A percentile compares a stretch with the other conserved stretches of the same genome.
These are phyloP conservation scores for Lachnellula hyalina DNA, from an alignment of 2,329 filamentous ascomycete genomes.

Conservation along the genomic window DNA sequence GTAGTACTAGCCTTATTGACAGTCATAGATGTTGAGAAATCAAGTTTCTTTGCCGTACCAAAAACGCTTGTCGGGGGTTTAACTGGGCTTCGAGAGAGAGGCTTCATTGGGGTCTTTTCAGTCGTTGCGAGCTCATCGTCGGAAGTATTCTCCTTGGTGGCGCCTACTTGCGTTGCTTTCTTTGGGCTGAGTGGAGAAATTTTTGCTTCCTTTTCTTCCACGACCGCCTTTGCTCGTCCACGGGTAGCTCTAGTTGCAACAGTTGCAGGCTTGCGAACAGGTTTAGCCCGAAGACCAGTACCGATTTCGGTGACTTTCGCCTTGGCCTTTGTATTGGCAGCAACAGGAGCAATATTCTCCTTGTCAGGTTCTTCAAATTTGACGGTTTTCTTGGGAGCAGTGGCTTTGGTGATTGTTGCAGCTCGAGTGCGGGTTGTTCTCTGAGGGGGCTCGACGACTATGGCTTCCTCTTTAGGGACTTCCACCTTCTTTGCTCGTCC, in stretches of 20 bases:
- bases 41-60: constrained; percentile 32
- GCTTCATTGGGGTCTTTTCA: constrained; percentile 46
- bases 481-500: constrained; percentile 28
- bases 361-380: constrained; percentile 59
- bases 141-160: constrained; percentile 41
- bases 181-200: constrained; percentile 57
- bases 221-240: constrained; percentile 27
- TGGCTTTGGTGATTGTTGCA: constrained; percentile 36
- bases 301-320: constrained; percentile 31
- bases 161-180: constrained; percentile 55
- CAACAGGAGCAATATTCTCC: constrained; percentile 50
- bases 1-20: constrained; percentile 30
- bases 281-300: constrained; percentile 40
- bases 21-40: constrained; percentile 30
- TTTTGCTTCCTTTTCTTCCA: constrained; percentile 31
- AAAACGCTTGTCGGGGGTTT: constrained; percentile 40
- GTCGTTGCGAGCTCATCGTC: constrained; percentile 55
- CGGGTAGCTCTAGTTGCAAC: constrained; percentile 27
- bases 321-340: constrained; percentile 37
- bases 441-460: constrained; percentile 33
- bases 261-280: constrained; percentile 43
- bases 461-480: constrained; percentile 16
- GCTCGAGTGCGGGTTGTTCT: constrained; percentile 35
- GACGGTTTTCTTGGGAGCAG: constrained; percentile 53
- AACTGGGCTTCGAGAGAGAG: constrained; percentile 50